Evolutionary conservation across 176 grass and related monocot species (phyloP).

Genomic region (Areca catechu): DNA sequence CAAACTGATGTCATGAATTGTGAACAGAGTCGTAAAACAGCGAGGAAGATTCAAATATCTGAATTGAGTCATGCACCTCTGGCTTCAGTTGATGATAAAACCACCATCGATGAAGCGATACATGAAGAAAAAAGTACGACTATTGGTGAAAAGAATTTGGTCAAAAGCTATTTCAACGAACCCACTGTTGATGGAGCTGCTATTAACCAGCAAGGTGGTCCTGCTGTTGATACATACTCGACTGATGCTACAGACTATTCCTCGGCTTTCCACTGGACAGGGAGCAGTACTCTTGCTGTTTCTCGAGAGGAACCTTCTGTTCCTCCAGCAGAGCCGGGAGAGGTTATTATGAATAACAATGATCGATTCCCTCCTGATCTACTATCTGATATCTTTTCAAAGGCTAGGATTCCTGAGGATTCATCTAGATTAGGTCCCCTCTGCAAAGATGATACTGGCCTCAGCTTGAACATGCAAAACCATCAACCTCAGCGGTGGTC

Average conservation of each 20-base stretch:
- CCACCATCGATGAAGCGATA: conserved; percentile 23
- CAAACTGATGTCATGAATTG: conserved; percentile 6
- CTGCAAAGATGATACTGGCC: conserved; percentile 52
- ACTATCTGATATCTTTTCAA: conserved; percentile 89
- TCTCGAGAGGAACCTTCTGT: conserved; percentile 33
- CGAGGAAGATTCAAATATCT: conserved; percentile 2
- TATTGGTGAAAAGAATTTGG: conserved; percentile 25
- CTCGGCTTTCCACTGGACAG: conserved; percentile 18
- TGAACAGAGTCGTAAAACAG: neutral
- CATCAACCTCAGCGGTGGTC: conserved; percentile 83
- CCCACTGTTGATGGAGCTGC: conserved; percentile 21
- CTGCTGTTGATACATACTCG: conserved; percentile 9
- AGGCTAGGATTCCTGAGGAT: conserved; percentile 51
- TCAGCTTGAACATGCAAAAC: conserved; percentile 75
- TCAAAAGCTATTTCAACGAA: conserved; percentile 32
- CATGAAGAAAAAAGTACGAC: conserved; percentile 23
- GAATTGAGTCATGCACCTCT: conserved; percentile 3
- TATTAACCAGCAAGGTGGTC: conserved; percentile 21
- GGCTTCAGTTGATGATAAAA: neutral
- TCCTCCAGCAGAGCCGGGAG: conserved; percentile 32
- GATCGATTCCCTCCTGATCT: conserved; percentile 65
- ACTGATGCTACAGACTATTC: conserved; percentile 26
- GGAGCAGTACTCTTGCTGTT: conserved; percentile 19
- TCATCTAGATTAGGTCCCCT: conserved; percentile 49
- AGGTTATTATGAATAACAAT: conserved; percentile 47